Base-by-base conservation (phyloP, 805 yeast genomes). In the Kodamaea leandrae region DNA sequence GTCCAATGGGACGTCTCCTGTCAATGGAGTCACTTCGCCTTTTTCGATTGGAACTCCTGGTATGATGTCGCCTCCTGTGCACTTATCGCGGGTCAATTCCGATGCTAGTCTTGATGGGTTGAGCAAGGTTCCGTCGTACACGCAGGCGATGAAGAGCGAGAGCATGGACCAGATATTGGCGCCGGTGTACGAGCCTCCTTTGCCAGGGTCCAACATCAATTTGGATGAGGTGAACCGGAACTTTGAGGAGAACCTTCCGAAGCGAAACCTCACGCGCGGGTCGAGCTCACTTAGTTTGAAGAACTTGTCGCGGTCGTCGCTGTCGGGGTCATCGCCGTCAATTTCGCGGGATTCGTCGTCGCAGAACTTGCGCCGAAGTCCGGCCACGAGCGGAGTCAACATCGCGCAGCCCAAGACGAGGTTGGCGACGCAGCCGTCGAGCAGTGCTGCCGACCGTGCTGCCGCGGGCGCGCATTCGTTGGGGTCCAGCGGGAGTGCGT, bases 121-220 rank as follows among this genome's bases (percentile, higher is more conserved):
- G 48, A 80, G 84, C 15, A 67, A 78, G 36, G 96, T 91, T 5
- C 98, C 98, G 0, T 80, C 96, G 0, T 91, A 91, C 61, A 75
- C 74, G 6, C 82, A 85, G 23, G 97, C 98, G 0, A 62, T 89
- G 59, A 77, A 76, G 52, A 61, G 77, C 2, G 80, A 73, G 34
- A 58, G 57, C 8, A 47, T 46, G 6, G 61, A 72, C 8, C 74
- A 67, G 3, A 78, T 76, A 39, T 62, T 83, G 18, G 82, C 96
- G 2, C 97, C 97, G 0, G 74, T 76, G 2, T 89, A 88, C 58
- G 72, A 67, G 46, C 81, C 80, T 5, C 77, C 78, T 3, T 50
- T 63, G 12, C 70, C 69, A 3, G 72, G 71, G 2, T 68, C 77
- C 2, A 44, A 66, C 14, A 49, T 47, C 4, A 71, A 66, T 37